A percentile compares a stretch with the other conserved stretches of the same genome.
Conservation (phyloP, 495 filamentous ascomycete genomes). For the Pyrenula aspistea region DNA sequence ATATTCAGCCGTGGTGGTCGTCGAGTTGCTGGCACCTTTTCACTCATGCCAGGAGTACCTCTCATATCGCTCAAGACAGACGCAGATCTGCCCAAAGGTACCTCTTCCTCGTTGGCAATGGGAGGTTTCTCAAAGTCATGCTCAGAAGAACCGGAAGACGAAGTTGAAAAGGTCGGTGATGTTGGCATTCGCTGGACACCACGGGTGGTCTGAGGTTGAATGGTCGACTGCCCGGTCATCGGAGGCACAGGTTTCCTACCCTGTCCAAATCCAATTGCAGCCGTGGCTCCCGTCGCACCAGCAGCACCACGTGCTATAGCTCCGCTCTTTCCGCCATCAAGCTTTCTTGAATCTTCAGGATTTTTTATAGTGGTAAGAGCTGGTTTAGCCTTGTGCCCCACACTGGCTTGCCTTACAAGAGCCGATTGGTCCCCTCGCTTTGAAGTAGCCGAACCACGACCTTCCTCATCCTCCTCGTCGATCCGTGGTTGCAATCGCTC, state of each 20-base stretch:
- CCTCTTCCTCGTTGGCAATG: conserved; percentile 14
- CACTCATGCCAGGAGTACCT: conserved; percentile 18
- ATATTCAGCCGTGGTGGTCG: conserved; percentile 69
- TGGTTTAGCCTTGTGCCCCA: conserved; percentile 63
- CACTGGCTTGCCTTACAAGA: conserved; percentile 65
- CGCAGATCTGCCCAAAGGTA: conserved; percentile 21
- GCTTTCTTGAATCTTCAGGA: conserved; percentile 14
- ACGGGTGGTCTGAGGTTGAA: neutral
- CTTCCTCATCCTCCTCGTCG: conserved; percentile 31
- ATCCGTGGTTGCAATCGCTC: conserved; percentile 12
- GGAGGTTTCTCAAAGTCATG: conserved; percentile 25
- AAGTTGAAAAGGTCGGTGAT: conserved; percentile 13
- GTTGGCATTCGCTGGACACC: neutral
- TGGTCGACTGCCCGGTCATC: neutral
- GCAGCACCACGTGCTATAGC: conserved; percentile 3
- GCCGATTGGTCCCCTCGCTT: conserved; percentile 39
- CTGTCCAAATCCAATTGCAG: neutral
- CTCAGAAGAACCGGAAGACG: conserved; percentile 18
- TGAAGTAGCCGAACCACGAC: conserved; percentile 16
- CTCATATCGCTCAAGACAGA: conserved; percentile 25
- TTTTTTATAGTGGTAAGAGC: conserved; percentile 54
- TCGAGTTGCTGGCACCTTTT: conserved; percentile 28
- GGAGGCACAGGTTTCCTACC: neutral
- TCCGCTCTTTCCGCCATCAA: conserved; percentile 6
- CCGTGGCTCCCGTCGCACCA: neutral